Base-by-base conservation (phyloP, 176 grass and related monocot genomes). In the Eragrostis curvula region DNA sequence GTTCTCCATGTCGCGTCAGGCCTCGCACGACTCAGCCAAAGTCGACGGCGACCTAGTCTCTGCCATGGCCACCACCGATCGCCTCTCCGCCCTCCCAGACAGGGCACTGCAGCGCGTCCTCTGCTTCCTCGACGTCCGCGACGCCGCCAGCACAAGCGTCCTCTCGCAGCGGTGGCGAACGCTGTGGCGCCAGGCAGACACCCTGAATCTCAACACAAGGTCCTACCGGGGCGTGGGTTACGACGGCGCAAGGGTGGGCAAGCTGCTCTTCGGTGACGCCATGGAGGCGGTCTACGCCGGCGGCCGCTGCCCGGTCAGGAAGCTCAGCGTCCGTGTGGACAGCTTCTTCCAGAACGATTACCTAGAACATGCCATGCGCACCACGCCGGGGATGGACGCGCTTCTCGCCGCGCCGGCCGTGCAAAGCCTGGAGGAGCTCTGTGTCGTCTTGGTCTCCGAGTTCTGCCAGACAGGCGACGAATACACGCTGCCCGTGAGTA, bases 361-460 rank as follows among this genome's bases (percentile, higher is more conserved):
- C 73, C 0, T 75, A 3, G 1, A 24, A 9, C 20, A 0, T 7
- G 11, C 59, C 53, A 76, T 76, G 73, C 36, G 73, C 53, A 18
- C 55, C 3, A 25, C 39, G 0, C 73, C 73, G 0, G 73, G 73
- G 3, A 44, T 76, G 55, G 73, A 76, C 8, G 55, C 32, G 8
- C 1, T 76, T 8, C 73, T 76, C 3, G 73, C 55, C 13, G 39
- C 55, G 21, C 39, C 36, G 36, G 53, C 53, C 21, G 17, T 16
- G 53, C 20, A n/a, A 1, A n/a, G 7, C 12, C 39, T 76, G 13
- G 73, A 76, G 55, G 73, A 76, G 55, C 39, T 76, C 73, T 21
- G 2, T 12, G 0, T 76, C 7, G 0, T 17, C 0, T 3, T 76
- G 7, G 0, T 0, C 3, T 0, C 21, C 13, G 73, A 59, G n/a